Percentiles rank a stretch among this genome's conserved stretches.
Evolutionary conservation across 495 filamentous ascomycete genomes (phyloP).

Genomic region (Aspergillus ostianus): DNA sequence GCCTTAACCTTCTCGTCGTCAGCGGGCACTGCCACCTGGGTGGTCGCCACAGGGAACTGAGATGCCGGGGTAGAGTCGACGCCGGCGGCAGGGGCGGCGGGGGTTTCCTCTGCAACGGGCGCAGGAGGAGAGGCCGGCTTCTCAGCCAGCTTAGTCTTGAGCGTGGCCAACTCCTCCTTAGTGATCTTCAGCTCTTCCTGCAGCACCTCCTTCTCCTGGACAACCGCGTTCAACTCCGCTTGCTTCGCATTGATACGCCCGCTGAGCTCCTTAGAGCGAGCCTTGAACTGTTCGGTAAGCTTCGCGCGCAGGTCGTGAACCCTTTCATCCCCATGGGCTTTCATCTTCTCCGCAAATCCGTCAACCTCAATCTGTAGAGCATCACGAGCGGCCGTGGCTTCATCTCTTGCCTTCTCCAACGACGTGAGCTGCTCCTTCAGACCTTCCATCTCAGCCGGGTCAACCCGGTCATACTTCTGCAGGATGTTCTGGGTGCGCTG

Average conservation of each 20-base stretch:
- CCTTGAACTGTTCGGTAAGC: constrained; percentile 62
- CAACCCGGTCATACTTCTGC: constrained; percentile 91
- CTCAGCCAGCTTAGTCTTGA: constrained; percentile 37
- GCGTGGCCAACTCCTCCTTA: constrained; percentile 40
- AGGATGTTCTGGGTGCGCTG: constrained; percentile 92
- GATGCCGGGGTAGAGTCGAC: constrained; percentile 43
- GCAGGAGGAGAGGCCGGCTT: constrained; percentile 25
- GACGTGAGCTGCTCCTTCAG: constrained; percentile 67
- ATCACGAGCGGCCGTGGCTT: constrained; percentile 56
- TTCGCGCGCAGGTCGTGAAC: constrained; percentile 47
- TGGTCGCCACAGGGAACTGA: constrained; percentile 32
- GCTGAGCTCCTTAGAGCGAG: constrained; percentile 49
- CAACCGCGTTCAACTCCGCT: constrained; percentile 38
- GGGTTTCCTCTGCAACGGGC: constrained; percentile 8
- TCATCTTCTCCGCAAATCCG: constrained; percentile 50
- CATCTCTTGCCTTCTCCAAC: constrained; percentile 70
- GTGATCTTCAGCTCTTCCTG: constrained; percentile 47
- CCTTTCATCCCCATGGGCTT: constrained; percentile 44
- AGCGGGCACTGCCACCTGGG: constrained; percentile 21
- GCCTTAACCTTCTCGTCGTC: constrained; percentile 40
- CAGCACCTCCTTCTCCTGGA: constrained; percentile 51
- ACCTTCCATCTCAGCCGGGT: constrained; percentile 85
- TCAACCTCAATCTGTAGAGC: constrained; percentile 54
- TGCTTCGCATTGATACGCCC: constrained; percentile 52
- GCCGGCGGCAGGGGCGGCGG: constrained; percentile 10